A percentile compares a stretch with the other conserved stretches of the same genome.
phyloP scores from a whole-genome alignment of 108 stramenopile genomes.

The Asterionellopsis glacialis region DNA sequence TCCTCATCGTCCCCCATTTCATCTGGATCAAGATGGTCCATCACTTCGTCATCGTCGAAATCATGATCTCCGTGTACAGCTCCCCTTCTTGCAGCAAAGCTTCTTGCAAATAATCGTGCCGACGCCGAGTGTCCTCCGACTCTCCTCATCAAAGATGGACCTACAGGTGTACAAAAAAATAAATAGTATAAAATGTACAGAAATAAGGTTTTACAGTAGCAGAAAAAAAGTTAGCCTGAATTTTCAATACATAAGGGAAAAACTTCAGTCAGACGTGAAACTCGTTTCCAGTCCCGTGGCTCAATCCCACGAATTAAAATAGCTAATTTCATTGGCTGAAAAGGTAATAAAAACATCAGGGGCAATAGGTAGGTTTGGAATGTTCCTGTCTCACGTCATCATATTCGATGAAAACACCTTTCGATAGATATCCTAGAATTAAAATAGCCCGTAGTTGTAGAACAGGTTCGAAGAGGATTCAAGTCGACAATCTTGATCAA shows the following conservation, averaged over 20 bases:
- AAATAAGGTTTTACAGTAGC: not conserved
- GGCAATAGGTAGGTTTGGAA: no score
- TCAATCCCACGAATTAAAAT: no score
- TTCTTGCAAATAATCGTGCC: conserved; percentile 1
- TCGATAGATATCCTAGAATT: no score
- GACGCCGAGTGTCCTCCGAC: not conserved
- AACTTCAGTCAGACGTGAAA: no score
- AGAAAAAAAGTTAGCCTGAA: not conserved
- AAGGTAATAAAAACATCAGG: no score
- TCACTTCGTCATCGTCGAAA: conserved; percentile 1
- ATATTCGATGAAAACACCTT: no score
- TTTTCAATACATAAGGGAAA: not conserved
- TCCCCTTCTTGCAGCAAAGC: not conserved
- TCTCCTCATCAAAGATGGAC: not conserved
- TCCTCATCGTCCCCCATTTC: conserved; percentile 24
- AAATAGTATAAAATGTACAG: not conserved
- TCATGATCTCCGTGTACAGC: not conserved
- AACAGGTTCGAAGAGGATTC: no score
- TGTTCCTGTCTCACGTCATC: no score
- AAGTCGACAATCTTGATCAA: no score
- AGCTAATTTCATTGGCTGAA: no score
- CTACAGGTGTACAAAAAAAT: not conserved
- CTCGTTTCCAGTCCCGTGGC: no score
- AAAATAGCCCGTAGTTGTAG: no score
- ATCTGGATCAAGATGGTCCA: not conserved